Evolutionary conservation across 1,139 yeast species (phyloP).

Genomic region (Cylindricascospora bacillispora): DNA sequence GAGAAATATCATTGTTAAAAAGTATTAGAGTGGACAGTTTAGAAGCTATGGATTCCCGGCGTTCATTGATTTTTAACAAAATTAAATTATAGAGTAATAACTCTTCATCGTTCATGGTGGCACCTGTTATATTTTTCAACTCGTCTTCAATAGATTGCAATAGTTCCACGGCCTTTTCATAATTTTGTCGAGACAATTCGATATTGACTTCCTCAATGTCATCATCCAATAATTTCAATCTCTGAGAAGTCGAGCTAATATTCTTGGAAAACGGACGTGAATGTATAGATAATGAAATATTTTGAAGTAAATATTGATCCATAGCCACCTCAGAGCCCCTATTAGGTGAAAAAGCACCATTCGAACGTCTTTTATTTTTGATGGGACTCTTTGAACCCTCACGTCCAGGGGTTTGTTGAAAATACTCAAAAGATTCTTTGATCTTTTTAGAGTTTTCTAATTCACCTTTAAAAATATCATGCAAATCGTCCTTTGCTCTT

Average conservation of each 20-base stretch:
- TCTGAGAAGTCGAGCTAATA: constrained; percentile 9
- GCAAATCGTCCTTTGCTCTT: constrained; percentile 51
- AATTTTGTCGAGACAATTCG: constrained; percentile 18
- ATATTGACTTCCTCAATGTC: constrained; percentile 22
- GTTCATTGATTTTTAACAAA: constrained; percentile 30
- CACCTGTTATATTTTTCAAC: constrained; percentile 8
- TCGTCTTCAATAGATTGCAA: constrained; percentile 14
- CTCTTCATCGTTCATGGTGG: constrained; percentile 26
- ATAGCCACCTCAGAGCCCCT: constrained; percentile 6
- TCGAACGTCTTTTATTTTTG: constrained; percentile 17
- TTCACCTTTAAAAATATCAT: constrained; percentile 32
- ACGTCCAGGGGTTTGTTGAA: constrained; percentile 26
- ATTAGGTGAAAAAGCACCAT: constrained; percentile 6
- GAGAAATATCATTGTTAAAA: constrained; percentile 21
- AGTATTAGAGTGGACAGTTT: constrained; percentile 27
- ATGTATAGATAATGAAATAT: constrained; percentile 21
- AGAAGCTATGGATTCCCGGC: constrained; percentile 22
- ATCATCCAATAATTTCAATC: constrained; percentile 16
- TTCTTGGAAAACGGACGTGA: constrained; percentile 15
- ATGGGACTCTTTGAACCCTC: constrained; percentile 19
- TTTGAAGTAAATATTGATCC: constrained; percentile 17
- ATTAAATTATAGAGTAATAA: constrained; percentile 31
- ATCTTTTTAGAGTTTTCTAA: constrained; percentile 34
- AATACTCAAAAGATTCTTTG: constrained; percentile 34
- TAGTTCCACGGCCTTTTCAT: constrained; percentile 16